phyloP scores from a whole-genome alignment of 352 stramenopile genomes.

The Phytophthora multivora region DNA sequence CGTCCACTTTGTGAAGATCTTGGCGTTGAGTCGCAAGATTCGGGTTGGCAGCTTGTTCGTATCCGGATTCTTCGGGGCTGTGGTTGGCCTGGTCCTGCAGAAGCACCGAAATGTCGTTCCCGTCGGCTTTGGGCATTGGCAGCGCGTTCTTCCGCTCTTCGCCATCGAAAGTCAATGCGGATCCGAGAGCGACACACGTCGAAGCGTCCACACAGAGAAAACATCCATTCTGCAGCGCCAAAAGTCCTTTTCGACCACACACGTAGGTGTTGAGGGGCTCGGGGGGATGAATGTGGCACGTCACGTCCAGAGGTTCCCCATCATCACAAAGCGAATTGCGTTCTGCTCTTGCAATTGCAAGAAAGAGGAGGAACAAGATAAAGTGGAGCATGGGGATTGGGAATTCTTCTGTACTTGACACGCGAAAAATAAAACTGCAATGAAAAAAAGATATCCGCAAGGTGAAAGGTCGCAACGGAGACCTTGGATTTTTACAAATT shows the following conservation, averaged over 20 bases:
- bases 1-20: too few relatives aligned
- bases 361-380: background rate
- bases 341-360: slow-evolving; percentile 11
- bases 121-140: slow-evolving; percentile 24
- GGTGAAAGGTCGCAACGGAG: slow-evolving; percentile 23
- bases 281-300: slow-evolving; percentile 10
- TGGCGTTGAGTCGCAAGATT: slow-evolving; percentile 5
- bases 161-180: background rate
- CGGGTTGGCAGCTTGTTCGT: slow-evolving; percentile 24
- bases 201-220: slow-evolving; percentile 46
- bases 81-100: slow-evolving; percentile 27
- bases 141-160: slow-evolving; percentile 1
- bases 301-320: slow-evolving; percentile 14
- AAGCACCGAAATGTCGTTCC: slow-evolving; percentile 33
- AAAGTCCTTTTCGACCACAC: slow-evolving; percentile 31
- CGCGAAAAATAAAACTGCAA: slow-evolving; percentile 22
- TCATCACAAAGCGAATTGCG: slow-evolving; percentile 49
- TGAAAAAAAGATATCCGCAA: background rate
- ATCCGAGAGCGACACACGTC: slow-evolving; percentile 30
- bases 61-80: slow-evolving; percentile 8
- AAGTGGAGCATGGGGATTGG: too few relatives aligned
- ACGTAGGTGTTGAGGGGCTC: background rate
- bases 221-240: slow-evolving; percentile 56
- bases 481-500: slow-evolving; percentile 1
- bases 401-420: too few relatives aligned